Conservation (phyloP, 805 yeast genomes). For the Ogataea polymorpha region DNA sequence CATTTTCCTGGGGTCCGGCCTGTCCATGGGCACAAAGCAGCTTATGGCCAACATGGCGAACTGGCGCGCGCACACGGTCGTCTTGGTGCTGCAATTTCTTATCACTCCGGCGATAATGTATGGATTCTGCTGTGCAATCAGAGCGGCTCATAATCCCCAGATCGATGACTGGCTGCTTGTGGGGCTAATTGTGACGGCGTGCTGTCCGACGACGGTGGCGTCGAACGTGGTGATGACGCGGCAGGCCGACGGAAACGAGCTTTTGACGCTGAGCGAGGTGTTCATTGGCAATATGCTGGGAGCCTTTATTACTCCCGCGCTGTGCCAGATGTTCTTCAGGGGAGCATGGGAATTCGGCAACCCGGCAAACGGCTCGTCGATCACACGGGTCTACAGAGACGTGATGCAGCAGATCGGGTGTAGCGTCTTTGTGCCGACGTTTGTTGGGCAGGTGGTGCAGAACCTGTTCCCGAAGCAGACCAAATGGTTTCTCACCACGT, state of each 20-base stretch:
- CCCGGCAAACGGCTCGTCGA: conserved; percentile 59
- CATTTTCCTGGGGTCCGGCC: conserved; percentile 78
- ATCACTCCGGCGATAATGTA: conserved; percentile 49
- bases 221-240: conserved; percentile 92
- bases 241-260: conserved; percentile 77
- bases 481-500: conserved; percentile 55
- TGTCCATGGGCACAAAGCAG: conserved; percentile 67
- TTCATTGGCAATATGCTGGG: conserved; percentile 82
- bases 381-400: conserved; percentile 57
- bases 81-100: conserved; percentile 64
- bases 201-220: conserved; percentile 89
- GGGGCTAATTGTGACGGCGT: conserved; percentile 77
- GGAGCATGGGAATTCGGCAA: conserved; percentile 74
- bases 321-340: conserved; percentile 64
- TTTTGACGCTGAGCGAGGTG: conserved; percentile 75
- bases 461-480: conserved; percentile 64
- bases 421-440: conserved; percentile 74
- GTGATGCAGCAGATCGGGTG: conserved; percentile 89
- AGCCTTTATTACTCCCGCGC: conserved; percentile 83
- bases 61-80: conserved; percentile 82
- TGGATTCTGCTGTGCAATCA: conserved; percentile 69
- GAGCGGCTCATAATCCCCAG: conserved; percentile 49
- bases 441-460: conserved; percentile 85
- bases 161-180: conserved; percentile 76
- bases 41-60: conserved; percentile 60